Percentiles rank a stretch among this genome's conserved stretches.
These are phyloP conservation scores for Ascochyta pisi DNA, from an alignment of 2,329 filamentous ascomycete genomes.

Conservation along the genomic window DNA sequence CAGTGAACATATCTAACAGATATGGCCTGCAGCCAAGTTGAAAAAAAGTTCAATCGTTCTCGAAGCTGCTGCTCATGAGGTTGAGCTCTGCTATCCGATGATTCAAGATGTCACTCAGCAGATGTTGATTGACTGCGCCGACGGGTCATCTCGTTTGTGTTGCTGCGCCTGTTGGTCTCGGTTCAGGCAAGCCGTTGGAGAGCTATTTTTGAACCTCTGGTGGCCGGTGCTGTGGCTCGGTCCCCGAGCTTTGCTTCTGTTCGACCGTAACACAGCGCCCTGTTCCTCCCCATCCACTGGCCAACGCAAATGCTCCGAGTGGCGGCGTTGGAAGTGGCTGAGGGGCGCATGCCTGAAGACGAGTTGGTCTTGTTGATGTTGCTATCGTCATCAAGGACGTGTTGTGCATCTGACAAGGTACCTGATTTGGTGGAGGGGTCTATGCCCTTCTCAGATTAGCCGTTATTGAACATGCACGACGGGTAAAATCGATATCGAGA, in stretches of 20 bases:
- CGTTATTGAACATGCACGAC: conserved; percentile 15
- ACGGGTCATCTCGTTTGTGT: not conserved
- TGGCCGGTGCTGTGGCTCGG: conserved; percentile 10
- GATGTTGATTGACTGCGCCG: not conserved
- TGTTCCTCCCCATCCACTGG: not conserved
- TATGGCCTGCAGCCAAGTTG: no score
- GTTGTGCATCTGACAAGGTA: conserved; percentile 14
- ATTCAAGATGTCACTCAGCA: not conserved
- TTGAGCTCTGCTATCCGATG: no score
- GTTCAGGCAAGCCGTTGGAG: not conserved
- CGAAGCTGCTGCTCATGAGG: no score
- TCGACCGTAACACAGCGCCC: not conserved
- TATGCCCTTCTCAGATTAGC: conserved; percentile 4
- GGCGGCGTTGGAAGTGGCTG: conserved; percentile 6
- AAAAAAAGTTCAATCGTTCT: no score
- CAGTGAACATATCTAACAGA: no score
- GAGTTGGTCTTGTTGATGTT: not conserved
- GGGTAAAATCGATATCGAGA: conserved; percentile 12
- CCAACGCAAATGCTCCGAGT: not conserved
- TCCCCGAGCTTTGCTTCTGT: conserved; percentile 3
- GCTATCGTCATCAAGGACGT: conserved; percentile 9
- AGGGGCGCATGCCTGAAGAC: conserved; percentile 1
- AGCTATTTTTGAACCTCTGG: not conserved
- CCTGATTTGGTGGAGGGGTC: not conserved
- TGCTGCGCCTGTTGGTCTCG: not conserved